Evolutionary conservation across 1,284 basidiomycete genomes (phyloP).

Genomic region (Heterobasidion occidentale): DNA sequence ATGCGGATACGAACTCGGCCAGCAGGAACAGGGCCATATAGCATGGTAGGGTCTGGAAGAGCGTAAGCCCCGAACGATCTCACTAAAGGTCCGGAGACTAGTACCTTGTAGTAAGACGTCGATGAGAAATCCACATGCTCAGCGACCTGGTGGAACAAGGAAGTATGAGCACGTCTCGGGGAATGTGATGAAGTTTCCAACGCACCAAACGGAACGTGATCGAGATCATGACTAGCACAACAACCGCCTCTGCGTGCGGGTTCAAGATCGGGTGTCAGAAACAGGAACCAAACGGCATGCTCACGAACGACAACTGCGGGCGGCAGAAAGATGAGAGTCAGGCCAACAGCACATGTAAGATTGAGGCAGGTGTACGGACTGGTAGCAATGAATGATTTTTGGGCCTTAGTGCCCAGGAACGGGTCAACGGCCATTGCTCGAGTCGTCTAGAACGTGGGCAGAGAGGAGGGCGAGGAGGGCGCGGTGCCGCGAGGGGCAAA

Average conservation of each 20-base stretch:
- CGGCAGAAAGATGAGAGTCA: background rate
- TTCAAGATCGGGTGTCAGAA: background rate
- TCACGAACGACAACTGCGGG: conserved; percentile 21
- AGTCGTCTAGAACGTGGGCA: background rate
- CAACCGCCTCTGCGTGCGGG: conserved; percentile 32
- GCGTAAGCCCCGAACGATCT: background rate
- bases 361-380: conserved; percentile 6
- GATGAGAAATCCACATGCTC: conserved; percentile 34
- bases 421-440: conserved; percentile 16
- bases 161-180: conserved; percentile 9
- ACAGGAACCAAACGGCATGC: conserved; percentile 6
- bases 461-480: background rate
- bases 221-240: conserved; percentile 38
- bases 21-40: conserved; percentile 75
- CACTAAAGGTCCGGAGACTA: conserved; percentile 1
- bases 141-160: conserved; percentile 37
- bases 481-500: background rate
- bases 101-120: conserved; percentile 44
- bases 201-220: conserved; percentile 30
- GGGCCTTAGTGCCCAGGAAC: conserved; percentile 17
- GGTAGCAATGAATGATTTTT: conserved; percentile 15
- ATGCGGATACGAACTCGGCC: conserved; percentile 51
- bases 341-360: background rate
- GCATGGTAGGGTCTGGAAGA: conserved; percentile 66
- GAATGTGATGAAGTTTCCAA: background rate